phyloP scores from a whole-genome alignment of 2,329 filamentous ascomycete species.

The Periconia macrospinosa region DNA sequence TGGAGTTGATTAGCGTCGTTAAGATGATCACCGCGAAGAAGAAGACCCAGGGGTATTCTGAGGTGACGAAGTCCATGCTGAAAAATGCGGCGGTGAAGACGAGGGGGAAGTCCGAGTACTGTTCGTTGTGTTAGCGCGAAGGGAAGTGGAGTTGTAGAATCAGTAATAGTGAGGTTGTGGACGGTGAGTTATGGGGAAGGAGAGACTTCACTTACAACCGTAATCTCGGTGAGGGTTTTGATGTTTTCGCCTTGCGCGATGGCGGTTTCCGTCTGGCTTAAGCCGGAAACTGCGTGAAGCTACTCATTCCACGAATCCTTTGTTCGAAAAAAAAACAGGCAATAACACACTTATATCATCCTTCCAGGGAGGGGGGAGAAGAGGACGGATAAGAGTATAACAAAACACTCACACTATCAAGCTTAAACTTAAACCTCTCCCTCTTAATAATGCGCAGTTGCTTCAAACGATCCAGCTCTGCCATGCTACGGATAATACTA shows the following conservation, averaged over 20 bases:
- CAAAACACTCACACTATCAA: constrained; percentile 12
- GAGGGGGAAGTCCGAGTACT: constrained; percentile 18
- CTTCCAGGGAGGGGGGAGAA: no score
- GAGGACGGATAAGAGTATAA: not conserved
- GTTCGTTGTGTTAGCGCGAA: not conserved
- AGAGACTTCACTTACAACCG: constrained; percentile 13
- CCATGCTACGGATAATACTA: constrained; percentile 11
- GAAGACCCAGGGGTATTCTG: constrained; percentile 7
- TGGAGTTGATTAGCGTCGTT: constrained; percentile 10
- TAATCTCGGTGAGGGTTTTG: constrained; percentile 16
- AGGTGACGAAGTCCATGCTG: constrained; percentile 17
- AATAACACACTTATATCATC: no score
- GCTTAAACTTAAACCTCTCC: constrained; percentile 12
- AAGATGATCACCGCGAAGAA: constrained; percentile 10
- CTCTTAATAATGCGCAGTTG: constrained; percentile 10
- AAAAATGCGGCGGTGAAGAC: constrained; percentile 18
- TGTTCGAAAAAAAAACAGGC: no score
- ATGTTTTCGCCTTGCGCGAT: constrained; percentile 16
- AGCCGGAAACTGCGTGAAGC: constrained; percentile 16
- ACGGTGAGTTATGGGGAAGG: not conserved
- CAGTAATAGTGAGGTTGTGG: no score
- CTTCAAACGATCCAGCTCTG: constrained; percentile 13
- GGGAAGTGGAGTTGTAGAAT: no score
- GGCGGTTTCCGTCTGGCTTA: constrained; percentile 15
- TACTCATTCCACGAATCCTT: not conserved